These are phyloP conservation scores for Fusarium coicis DNA, from an alignment of 2,329 filamentous ascomycete species.

Conservation along the genomic window DNA sequence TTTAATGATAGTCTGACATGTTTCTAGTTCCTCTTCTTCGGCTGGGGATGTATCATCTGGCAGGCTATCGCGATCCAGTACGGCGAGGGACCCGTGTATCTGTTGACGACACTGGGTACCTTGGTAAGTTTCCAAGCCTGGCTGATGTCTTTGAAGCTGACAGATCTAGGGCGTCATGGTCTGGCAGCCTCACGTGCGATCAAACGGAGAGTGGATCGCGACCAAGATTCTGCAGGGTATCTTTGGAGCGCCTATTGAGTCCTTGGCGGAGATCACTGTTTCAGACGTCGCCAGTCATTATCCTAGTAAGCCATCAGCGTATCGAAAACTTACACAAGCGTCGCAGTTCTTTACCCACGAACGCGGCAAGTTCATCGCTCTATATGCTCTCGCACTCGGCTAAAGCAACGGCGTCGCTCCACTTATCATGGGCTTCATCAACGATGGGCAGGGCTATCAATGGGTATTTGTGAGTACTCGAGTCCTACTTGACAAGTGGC, in stretches of 20 bases:
- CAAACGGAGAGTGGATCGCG: neutral
- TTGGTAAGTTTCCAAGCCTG: neutral
- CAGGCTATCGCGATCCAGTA: neutral
- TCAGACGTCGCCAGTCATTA: neutral
- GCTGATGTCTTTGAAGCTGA: neutral
- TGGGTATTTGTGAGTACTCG: neutral
- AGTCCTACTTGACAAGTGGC: no score
- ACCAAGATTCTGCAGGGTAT: neutral
- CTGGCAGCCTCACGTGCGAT: neutral
- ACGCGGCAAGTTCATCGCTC: neutral
- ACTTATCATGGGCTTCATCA: neutral
- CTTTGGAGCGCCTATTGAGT: neutral
- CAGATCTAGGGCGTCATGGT: neutral
- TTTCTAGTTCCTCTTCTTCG: neutral
- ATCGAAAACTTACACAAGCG: accelerated
- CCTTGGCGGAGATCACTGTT: neutral
- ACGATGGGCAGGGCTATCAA: neutral
- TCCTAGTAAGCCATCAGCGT: accelerated
- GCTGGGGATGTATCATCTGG: neutral
- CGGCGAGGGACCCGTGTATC: accelerated
- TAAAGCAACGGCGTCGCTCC: neutral
- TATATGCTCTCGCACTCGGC: neutral
- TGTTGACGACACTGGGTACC: neutral
- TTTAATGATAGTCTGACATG: neutral
- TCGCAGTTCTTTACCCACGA: neutral